Base-by-base conservation (phyloP, 352 stramenopile species). In the Globisporangium paddicum region DNA sequence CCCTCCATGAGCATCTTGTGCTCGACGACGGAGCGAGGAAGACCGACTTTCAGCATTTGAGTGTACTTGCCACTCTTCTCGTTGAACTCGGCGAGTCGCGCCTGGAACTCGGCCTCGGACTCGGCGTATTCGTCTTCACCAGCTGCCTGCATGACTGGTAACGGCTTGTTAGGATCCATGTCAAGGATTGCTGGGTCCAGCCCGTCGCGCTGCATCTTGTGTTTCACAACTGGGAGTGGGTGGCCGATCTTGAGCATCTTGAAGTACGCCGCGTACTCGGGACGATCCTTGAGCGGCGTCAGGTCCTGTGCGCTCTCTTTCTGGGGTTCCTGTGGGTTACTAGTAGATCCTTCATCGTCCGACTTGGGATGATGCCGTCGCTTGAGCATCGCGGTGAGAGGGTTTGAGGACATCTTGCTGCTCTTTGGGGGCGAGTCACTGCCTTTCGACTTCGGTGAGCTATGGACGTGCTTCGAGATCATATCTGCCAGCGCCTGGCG, bases 1-100 rank as follows among this genome's bases (percentile, higher is more conserved):
- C 77, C 77, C 44, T 95, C 82, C 77, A 88, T 90, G 6, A 59
- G 79, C 85, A 95, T 95, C 62, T 92, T 92, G 64, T 95, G 85
- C 58, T 89, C 79, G 30, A 95, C 85, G 34, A 86, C 79, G 0
- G 71, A 54, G 0, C 67, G 69, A 11, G 82, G 81, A 25, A 95
- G 63, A 5, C 85, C 82, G 21, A 93, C 79, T 56, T 93, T 90
- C 14, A 93, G 66, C 82, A 93, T 93, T 49, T 89, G 78, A 48
- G 70, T 57, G 54, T 89, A 93, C 58, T 89, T 90, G 21, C 68
- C 64, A 37, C 87, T 68, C 56, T 89, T 93, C 4, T 68, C 67
- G 50, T 87, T 79, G 63, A 90, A 89, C 44, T 78, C 65, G 46
- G 86, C 82, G 19, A 91, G 46, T 21, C 75, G 70, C 2, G 55